phyloP scores from a whole-genome alignment of 2,329 filamentous ascomycete genomes.

The Exophiala xenobiotica region DNA sequence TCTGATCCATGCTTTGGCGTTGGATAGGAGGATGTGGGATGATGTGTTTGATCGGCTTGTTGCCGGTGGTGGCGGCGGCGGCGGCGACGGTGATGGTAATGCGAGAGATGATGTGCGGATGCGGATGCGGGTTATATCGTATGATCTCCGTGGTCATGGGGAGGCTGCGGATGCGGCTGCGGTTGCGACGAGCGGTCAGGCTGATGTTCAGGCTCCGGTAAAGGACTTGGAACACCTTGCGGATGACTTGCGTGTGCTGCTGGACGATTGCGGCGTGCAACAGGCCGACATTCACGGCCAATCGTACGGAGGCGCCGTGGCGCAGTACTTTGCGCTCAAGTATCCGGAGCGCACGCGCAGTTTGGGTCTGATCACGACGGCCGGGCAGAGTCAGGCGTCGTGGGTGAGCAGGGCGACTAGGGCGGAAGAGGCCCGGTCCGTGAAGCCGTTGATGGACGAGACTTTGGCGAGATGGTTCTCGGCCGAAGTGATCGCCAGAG shows the following conservation, averaged over 20 bases:
- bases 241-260: not conserved
- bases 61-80: not conserved
- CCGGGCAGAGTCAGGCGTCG: not conserved
- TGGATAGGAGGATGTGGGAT: conserved; percentile 6
- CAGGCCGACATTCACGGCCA: conserved; percentile 1
- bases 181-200: not conserved
- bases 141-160: conserved; percentile 4
- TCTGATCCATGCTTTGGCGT: not conserved
- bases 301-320: conserved; percentile 3
- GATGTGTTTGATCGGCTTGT: not conserved
- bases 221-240: not conserved
- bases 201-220: not conserved
- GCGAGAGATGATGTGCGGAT: too few species aligned
- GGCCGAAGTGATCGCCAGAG: conserved; percentile 6
- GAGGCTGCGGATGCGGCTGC: not conserved
- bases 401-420: not conserved
- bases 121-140: not conserved
- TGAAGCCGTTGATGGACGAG: conserved; percentile 7
- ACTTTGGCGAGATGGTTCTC: conserved; percentile 6
- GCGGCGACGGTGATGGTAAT: too few species aligned
- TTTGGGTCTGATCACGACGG: not conserved
- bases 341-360: not conserved
- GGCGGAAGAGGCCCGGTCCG: conserved; percentile 4
- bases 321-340: not conserved
- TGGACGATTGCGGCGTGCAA: not conserved